phyloP scores from a whole-genome alignment of 2,329 filamentous ascomycete species.

The Zelopaecilomyces penicillatus region DNA sequence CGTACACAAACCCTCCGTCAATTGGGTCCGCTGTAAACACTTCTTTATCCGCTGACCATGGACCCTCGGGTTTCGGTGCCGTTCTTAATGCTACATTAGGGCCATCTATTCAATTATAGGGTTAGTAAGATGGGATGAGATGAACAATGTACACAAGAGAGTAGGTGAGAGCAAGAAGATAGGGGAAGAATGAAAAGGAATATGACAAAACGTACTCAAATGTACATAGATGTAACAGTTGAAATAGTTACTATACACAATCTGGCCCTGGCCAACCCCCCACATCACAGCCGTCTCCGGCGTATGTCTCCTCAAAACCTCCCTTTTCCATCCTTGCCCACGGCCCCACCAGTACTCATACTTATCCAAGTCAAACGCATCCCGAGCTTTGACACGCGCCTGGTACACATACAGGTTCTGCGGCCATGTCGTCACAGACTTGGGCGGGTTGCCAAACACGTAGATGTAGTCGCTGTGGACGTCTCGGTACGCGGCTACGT shows the following conservation, averaged over 20 bases:
- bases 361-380: conserved; percentile 27
- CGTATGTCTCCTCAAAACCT: conserved; percentile 22
- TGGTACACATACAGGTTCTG: conserved; percentile 25
- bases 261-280: conserved; percentile 29
- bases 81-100: conserved; percentile 7
- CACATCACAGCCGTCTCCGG: conserved; percentile 30
- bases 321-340: conserved; percentile 26
- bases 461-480: conserved; percentile 30
- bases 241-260: conserved; percentile 28
- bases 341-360: conserved; percentile 36
- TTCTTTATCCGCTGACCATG: conserved; percentile 27
- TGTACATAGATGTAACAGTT: conserved; percentile 29
- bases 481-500: conserved; percentile 28
- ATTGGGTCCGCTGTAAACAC: conserved; percentile 26
- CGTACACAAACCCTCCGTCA: conserved; percentile 23
- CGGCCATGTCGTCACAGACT: conserved; percentile 16
- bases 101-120: conserved; percentile 1
- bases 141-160: too few species aligned
- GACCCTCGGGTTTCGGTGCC: conserved; percentile 24
- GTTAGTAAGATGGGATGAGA: neutral
- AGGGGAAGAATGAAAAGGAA: neutral
- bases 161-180: neutral
- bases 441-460: conserved; percentile 29
- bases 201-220: conserved; percentile 1
- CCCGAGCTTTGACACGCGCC: conserved; percentile 23